phyloP scores from a whole-genome alignment of 768 basidiomycete species.

The Sarcomyxa edulis region DNA sequence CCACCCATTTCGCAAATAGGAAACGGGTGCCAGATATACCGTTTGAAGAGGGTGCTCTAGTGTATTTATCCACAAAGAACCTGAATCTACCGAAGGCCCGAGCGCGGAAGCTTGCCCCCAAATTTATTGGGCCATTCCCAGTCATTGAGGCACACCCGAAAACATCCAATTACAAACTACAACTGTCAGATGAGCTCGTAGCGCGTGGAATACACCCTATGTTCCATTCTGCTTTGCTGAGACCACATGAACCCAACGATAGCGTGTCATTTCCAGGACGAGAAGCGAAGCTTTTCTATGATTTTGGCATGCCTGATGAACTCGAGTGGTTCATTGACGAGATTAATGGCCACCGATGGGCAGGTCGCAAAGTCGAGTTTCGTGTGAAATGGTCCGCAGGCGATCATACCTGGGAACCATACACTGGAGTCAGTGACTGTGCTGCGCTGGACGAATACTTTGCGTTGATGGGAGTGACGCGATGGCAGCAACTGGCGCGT shows the following conservation, averaged over 20 bases:
- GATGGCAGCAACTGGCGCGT: constrained; percentile 9
- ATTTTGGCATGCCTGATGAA: constrained; percentile 25
- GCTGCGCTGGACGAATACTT: constrained; percentile 24
- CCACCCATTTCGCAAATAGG: constrained; percentile 25
- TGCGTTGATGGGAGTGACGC: constrained; percentile 17
- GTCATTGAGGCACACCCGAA: constrained; percentile 14
- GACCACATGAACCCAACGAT: constrained; percentile 22
- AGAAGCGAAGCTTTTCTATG: constrained; percentile 21
- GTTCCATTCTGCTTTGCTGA: constrained; percentile 29
- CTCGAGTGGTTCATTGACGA: constrained; percentile 33
- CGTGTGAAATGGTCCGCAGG: constrained; percentile 25
- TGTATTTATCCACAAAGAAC: constrained; percentile 32
- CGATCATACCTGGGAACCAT: constrained; percentile 27
- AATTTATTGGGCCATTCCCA: constrained; percentile 32
- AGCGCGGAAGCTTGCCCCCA: constrained; percentile 28
- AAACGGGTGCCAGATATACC: constrained; percentile 8
- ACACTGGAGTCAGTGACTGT: constrained; percentile 16
- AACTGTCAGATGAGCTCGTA: constrained; percentile 18
- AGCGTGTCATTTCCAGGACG: constrained; percentile 28
- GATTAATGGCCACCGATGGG: constrained; percentile 20
- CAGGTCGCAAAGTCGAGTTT: constrained; percentile 12
- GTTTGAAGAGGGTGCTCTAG: constrained; percentile 18
- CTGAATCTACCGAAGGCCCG: constrained; percentile 25
- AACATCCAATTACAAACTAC: constrained; percentile 21
- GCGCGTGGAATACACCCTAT: constrained; percentile 21